Percentiles rank a stretch among this genome's conserved stretches.
These are phyloP conservation scores for Sarocladium brachiariae DNA, from an alignment of 2,329 filamentous ascomycete species.

Conservation along the genomic window DNA sequence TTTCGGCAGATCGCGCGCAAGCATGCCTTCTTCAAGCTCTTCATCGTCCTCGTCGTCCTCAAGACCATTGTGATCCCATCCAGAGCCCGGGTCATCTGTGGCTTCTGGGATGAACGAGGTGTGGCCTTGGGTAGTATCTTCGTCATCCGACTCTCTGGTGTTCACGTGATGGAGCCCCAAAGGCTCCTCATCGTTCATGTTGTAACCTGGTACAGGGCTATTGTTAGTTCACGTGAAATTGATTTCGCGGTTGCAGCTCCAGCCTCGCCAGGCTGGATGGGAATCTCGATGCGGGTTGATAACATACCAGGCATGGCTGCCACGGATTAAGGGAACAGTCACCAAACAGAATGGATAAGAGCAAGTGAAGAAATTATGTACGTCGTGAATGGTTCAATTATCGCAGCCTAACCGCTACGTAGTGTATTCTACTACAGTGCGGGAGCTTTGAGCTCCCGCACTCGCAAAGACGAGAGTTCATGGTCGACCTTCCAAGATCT, in stretches of 20 bases:
- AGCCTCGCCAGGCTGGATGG: too few relatives aligned
- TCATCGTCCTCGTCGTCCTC: slow-evolving; percentile 22
- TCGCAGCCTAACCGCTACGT: slow-evolving; percentile 5
- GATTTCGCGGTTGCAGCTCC: too few relatives aligned
- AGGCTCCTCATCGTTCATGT: slow-evolving; percentile 6
- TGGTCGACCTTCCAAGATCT: background rate
- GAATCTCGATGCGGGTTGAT: background rate
- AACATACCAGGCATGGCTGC: slow-evolving; percentile 8
- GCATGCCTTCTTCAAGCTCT: slow-evolving; percentile 47
- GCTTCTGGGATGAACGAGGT: slow-evolving; percentile 14
- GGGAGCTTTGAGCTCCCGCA: slow-evolving; percentile 8
- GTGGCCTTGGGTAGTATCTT: slow-evolving; percentile 19
- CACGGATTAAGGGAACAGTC: background rate
- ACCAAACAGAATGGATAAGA: background rate
- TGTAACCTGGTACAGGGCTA: background rate
- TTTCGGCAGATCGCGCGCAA: slow-evolving; percentile 52
- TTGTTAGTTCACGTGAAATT: background rate
- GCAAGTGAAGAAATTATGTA: background rate
- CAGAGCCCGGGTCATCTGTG: slow-evolving; percentile 13
- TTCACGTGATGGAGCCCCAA: slow-evolving; percentile 14
- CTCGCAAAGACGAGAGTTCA: slow-evolving; percentile 4
- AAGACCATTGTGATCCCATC: slow-evolving; percentile 14
- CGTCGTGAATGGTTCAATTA: background rate
- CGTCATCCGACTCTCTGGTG: slow-evolving; percentile 25
- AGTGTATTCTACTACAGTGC: slow-evolving; percentile 5